Base-by-base conservation (phyloP, 129 eudicot genomes). In the Centrapalus pauciflorus region DNA sequence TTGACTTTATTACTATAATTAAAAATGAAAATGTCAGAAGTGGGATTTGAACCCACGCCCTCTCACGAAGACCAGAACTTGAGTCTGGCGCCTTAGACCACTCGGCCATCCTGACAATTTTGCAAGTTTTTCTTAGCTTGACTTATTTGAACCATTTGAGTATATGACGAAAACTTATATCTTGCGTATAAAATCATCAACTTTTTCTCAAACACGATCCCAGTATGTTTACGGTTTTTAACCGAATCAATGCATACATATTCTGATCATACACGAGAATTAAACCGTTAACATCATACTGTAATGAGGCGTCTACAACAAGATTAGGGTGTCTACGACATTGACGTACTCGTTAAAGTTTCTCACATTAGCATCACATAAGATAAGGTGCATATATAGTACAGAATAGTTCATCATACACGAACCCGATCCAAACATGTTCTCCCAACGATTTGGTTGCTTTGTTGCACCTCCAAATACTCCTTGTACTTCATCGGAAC, bases 31-130 rank as follows among this genome's bases (percentile, higher is more conserved):
- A 7, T 83, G 88, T 84, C 88, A 82, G 96, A 88, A 88, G 86
- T 88, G 96, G 96, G 91, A 88, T 84, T 88, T 84, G 90, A 87
- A 87, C 87, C 87, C 88, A 84, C 91, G 88, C 91, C 84, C 91
- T 84, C 91, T 65, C 11, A 32, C 74, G 84, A 88, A 66, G 82
- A 88, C 96, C 86, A 88, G 88, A 88, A 87, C 95, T 87, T 87
- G 95, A 87, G 95, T 87, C 95, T 87, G 85, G 90, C 91, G 91
- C 91, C 96, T 84, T 84, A 84, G 92, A 88, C 96, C 91, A 88
- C 91, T 88, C 92, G 91, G 92, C 96, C 96, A 88, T 88, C 91
- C 88, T 82, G 91, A 14, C 12, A 41, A n/a, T n/a, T n/a, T n/a
- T n/a, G n/a, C n/a, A n/a, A n/a, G n/a, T n/a, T n/a, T n/a, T n/a